Evolutionary conservation across 2,329 filamentous ascomycete genomes (phyloP).

Genomic region (Colletotrichum shisoi): DNA sequence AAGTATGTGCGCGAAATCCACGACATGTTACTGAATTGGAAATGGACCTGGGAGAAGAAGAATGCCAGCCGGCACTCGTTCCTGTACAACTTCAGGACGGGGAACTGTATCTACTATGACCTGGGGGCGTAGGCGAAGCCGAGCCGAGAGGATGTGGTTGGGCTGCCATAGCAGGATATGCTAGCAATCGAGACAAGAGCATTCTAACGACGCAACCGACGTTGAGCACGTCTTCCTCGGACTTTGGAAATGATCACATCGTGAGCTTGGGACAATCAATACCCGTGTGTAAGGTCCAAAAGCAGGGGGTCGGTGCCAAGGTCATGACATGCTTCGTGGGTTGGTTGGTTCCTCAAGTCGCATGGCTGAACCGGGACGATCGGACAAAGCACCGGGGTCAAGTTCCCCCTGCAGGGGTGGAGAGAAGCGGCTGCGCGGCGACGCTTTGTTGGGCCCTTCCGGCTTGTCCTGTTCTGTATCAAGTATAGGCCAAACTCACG

Average conservation of each 20-base stretch:
- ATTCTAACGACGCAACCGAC: neutral
- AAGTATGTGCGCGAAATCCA: constrained; percentile 86
- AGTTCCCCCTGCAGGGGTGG: neutral
- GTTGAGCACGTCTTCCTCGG: neutral
- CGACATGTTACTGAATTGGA: constrained; percentile 74
- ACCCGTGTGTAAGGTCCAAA: neutral
- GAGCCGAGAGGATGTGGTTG: neutral
- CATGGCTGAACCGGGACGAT: constrained; percentile 21
- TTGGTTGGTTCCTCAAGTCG: neutral
- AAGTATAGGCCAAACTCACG: constrained; percentile 9
- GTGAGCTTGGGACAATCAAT: constrained; percentile 7
- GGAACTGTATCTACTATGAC: constrained; percentile 86
- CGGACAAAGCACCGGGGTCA: constrained; percentile 29
- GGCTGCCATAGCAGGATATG: too few relatives aligned
- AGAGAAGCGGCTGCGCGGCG: neutral
- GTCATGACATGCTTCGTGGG: constrained; percentile 11
- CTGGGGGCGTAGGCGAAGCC: constrained; percentile 56
- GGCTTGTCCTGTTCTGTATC: neutral
- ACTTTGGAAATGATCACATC: neutral
- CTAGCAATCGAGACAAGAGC: neutral
- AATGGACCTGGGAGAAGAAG: constrained; percentile 62
- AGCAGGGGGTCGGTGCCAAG: constrained; percentile 28
- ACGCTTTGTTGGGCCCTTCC: constrained; percentile 24
- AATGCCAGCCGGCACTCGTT: constrained; percentile 75
- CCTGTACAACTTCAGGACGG: constrained; percentile 90